Base-by-base conservation (phyloP, 352 stramenopile species). In the Blastocystis sp. region DNA sequence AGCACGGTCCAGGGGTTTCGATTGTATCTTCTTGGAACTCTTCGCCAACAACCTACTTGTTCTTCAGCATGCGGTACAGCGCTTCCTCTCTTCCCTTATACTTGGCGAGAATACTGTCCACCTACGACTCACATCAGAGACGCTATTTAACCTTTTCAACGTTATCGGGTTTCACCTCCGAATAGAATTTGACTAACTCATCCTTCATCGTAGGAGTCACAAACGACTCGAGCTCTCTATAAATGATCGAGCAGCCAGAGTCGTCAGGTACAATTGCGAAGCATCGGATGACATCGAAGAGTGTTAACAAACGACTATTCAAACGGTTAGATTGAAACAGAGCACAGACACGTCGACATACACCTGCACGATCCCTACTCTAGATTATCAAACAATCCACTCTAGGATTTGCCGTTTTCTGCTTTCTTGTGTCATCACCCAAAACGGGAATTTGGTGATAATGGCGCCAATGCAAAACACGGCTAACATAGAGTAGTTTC, bases 11-110 rank as follows among this genome's bases (percentile, higher is more conserved):
- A 73, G 4, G 61, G 61, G 46, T 73, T 29, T 24, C 18, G 4
- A 51, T 73, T 73, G 36, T 73, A 73, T 18, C 61, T 73, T 51
- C 8, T 14, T 21, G n/a, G 14, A 34, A 73, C n/a, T 51, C 34
- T n/a, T n/a, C 29, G 46, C 18, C 3, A 14, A 51, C 24, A 49
- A 4, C 38, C 44, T 49, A 73, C 61, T 51, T 73, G 21, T 73
- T 73, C 61, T 51, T 73, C 29, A 73, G 36, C 61, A 46, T 73
- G n/a, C n/a, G 36, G 29, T 48, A 73, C 21, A 73, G 61, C 11
- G 8, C 29, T 73, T 73, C 36, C 44, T 73, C 61, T 24, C 36
- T 46, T 46, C 38, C 38, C 29, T 73, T 73, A 18, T 73, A 73
- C 36, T 73, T 73, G 1, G 27, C 32, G 46, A 51, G 16, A 51